Base-by-base conservation (phyloP, 2,329 filamentous ascomycete species). In the Capronia coronata region DNA sequence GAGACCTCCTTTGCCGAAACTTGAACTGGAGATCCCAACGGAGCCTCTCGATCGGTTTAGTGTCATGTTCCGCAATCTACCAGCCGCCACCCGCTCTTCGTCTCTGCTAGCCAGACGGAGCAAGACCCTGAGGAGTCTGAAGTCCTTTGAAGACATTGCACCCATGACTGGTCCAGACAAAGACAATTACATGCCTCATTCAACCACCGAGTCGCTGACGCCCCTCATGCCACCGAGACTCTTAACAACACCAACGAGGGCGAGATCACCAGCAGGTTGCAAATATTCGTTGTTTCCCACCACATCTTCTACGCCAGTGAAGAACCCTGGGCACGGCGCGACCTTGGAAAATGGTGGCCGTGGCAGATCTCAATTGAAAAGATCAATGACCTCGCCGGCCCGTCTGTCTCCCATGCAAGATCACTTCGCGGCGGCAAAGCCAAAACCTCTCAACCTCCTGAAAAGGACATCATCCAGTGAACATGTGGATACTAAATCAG, bases 251-350 rank as follows among this genome's bases (percentile, higher is more conserved):
- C 49, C 52, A 16, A 51, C 48, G 10, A 43, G 43, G 23, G 47
- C 46, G 14, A 52, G 39, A 35, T 51, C 50, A 6, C 51, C 54
- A 7, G 48, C 49, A n/a, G 48, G 34, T 10, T 52, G 50, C 37
- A 59, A 58, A 48, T 60, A 60, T 41, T 60, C 58, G 10, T 27
- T 60, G 10, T 60, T 60, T 25, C 58, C 58, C 21, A 47, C 48
- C 16, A 52, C 57, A 13, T 52, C 55, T 32, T 48, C 52, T 10
- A 44, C 53, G 3, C 38, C 46, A 0, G 45, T 52, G 23, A 56
- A 52, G 39, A 40, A 47, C 19, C 5, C 43, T 11, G 43, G 46
- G 8, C 43, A 48, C 27, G 22, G 35, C 11, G 46, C 46, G 9
- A 13, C 21, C 35, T 23, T 42, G n/a, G 50, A 51, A 5, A 6